Percentiles rank a stretch among this genome's conserved stretches.
Conservation (phyloP, 2,329 filamentous ascomycete species). For the Cercospora beticola region DNA sequence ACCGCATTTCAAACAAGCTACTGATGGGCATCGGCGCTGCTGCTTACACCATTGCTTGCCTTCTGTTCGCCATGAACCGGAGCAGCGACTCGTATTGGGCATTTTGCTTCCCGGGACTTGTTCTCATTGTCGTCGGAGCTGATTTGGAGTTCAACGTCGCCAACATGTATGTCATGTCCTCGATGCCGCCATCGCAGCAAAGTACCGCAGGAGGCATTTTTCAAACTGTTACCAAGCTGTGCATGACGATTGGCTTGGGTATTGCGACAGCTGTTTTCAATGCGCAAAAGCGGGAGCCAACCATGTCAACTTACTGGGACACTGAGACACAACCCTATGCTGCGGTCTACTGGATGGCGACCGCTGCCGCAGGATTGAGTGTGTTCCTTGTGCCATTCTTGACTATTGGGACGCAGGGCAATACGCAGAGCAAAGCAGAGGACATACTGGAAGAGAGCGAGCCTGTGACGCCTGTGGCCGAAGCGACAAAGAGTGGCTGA, state of each 20-base stretch:
- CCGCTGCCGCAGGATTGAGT: slow-evolving; percentile 47
- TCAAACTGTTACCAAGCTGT: slow-evolving; percentile 64
- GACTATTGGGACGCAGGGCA: slow-evolving; percentile 55
- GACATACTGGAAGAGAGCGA: not conserved
- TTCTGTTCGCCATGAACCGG: slow-evolving; percentile 59
- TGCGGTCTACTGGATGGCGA: slow-evolving; percentile 53
- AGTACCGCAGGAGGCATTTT: slow-evolving; percentile 67
- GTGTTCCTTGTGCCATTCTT: slow-evolving; percentile 55
- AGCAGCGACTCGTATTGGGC: slow-evolving; percentile 62
- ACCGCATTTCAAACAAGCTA: slow-evolving; percentile 63
- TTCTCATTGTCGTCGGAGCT: slow-evolving; percentile 63
- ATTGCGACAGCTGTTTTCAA: slow-evolving; percentile 63
- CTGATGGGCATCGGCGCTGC: slow-evolving; percentile 57
- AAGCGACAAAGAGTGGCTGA: not conserved
- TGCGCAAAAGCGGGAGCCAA: slow-evolving; percentile 40
- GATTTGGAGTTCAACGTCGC: slow-evolving; percentile 71
- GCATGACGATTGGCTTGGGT: slow-evolving; percentile 60
- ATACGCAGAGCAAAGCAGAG: slow-evolving; percentile 21
- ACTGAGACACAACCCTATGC: slow-evolving; percentile 50
- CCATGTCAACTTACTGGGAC: slow-evolving; percentile 45
- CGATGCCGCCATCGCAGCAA: slow-evolving; percentile 62
- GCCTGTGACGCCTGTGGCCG: not conserved
- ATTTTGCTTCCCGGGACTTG: slow-evolving; percentile 61
- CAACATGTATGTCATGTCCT: slow-evolving; percentile 71
- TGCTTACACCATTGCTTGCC: slow-evolving; percentile 47